phyloP scores from a whole-genome alignment of 495 filamentous ascomycete genomes.

The Hapsidospora chrysogenum region DNA sequence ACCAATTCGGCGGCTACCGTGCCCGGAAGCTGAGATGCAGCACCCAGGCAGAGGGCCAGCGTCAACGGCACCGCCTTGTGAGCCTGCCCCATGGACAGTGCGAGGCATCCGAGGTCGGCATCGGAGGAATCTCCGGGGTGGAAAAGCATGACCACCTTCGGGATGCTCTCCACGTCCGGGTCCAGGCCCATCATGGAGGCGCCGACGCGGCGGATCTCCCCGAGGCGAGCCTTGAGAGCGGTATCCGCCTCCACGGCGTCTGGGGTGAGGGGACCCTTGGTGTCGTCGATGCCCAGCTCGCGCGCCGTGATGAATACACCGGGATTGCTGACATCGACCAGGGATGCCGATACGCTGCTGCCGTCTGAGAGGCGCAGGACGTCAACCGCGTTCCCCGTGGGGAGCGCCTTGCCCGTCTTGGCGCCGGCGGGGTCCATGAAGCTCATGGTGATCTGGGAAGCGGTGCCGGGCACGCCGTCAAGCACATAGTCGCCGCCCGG shows the following conservation, averaged over 20 bases:
- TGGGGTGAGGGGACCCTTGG: conserved; percentile 28
- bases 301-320: conserved; percentile 42
- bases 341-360: conserved; percentile 27
- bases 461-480: conserved; percentile 48
- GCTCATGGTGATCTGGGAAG: conserved; percentile 37
- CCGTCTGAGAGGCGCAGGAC: conserved; percentile 33
- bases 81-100: conserved; percentile 37
- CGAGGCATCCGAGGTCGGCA: conserved; percentile 28
- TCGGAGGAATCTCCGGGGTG: conserved; percentile 9
- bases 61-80: conserved; percentile 50
- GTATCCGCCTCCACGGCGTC: conserved; percentile 31
- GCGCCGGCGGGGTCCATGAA: conserved; percentile 53
- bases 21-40: conserved; percentile 33
- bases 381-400: conserved; percentile 43
- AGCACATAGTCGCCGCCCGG: conserved; percentile 41
- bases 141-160: conserved; percentile 50
- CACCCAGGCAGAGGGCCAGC: conserved; percentile 41
- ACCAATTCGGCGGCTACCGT: conserved; percentile 26
- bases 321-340: conserved; percentile 48
- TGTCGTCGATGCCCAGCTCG: conserved; percentile 26
- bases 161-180: conserved; percentile 38
- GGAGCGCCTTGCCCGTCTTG: conserved; percentile 47
- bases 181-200: conserved; percentile 47
- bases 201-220: conserved; percentile 42
- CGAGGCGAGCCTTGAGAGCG: conserved; percentile 31